Conservation (phyloP, 2,329 filamentous ascomycete genomes). For the Microascus cirrosus region DNA sequence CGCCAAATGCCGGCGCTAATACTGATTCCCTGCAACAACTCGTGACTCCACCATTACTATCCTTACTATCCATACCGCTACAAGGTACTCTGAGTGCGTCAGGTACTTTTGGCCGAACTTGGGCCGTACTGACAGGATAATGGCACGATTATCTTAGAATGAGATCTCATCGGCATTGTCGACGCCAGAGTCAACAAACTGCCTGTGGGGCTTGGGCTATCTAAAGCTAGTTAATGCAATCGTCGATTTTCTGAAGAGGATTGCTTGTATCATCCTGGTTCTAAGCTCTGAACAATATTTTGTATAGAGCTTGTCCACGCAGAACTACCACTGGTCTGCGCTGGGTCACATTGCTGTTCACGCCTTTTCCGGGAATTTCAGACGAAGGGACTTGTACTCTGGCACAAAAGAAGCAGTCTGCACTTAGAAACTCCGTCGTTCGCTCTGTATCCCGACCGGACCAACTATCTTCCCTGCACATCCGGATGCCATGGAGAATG, state of each 20-base stretch:
- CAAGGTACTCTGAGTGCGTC: no score
- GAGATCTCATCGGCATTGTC: slow-evolving; percentile 51
- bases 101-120: neutral
- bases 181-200: slow-evolving; percentile 56
- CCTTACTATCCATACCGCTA: neutral
- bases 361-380: no score
- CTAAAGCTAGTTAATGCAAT: neutral
- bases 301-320: slow-evolving; percentile 49
- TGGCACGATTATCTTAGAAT: neutral
- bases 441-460: neutral
- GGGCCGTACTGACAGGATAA: neutral
- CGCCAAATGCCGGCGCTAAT: neutral
- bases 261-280: slow-evolving; percentile 23
- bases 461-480: neutral
- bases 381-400: neutral
- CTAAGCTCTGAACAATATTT: slow-evolving; percentile 53
- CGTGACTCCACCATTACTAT: neutral
- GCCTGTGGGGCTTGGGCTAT: slow-evolving; percentile 52
- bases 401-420: neutral
- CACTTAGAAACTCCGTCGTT: neutral
- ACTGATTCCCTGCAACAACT: neutral
- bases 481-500: neutral
- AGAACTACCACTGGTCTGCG: slow-evolving; percentile 31
- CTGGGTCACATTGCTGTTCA: neutral
- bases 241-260: neutral